Evolutionary conservation across 306 rosid genomes (phyloP).

Genomic region (Rubus parviflorus): DNA sequence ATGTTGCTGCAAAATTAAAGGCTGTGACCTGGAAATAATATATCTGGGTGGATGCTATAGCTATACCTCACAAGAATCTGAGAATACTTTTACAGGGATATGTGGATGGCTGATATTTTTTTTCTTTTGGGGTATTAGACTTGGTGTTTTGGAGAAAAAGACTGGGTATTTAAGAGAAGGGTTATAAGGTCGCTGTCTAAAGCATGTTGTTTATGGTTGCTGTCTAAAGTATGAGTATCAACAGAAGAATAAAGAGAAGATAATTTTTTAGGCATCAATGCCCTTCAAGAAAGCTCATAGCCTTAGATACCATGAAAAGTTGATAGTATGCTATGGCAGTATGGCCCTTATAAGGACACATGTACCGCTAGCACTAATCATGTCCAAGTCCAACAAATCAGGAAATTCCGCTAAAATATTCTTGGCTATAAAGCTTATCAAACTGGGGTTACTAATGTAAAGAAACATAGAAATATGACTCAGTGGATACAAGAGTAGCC

Average conservation of each 20-base stretch:
- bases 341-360: background rate
- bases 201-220: background rate
- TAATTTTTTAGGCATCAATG: background rate
- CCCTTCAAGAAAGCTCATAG: background rate
- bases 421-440: background rate
- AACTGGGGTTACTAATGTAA: background rate
- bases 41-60: background rate
- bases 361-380: background rate
- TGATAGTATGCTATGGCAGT: background rate
- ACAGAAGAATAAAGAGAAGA: background rate
- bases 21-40: background rate
- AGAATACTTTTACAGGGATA: background rate
- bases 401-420: background rate
- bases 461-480: slow-evolving; percentile 1
- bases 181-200: background rate
- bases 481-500: background rate
- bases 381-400: background rate
- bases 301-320: slow-evolving; percentile 4
- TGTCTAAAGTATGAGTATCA: background rate
- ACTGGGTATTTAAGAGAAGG: background rate
- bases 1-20: background rate
- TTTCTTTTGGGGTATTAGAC: background rate
- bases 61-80: background rate
- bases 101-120: slow-evolving; percentile 3
- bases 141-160: background rate